phyloP scores from a whole-genome alignment of 2,329 filamentous ascomycete species.

The Diaporthe batatas region DNA sequence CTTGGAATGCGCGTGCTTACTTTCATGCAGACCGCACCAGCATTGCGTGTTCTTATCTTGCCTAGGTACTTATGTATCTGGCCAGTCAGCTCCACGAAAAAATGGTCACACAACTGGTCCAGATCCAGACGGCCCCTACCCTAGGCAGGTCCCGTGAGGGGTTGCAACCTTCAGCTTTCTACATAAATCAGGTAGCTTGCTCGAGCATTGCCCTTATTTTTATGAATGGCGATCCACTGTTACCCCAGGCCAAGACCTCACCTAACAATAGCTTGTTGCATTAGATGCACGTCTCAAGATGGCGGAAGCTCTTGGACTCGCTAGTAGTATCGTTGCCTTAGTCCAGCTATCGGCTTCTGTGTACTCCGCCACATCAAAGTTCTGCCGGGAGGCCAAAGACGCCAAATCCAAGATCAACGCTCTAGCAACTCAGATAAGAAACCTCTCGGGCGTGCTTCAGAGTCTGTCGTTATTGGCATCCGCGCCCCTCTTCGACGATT shows the following conservation, averaged over 20 bases:
- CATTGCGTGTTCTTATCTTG: too few relatives aligned
- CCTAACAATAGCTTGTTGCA: background rate
- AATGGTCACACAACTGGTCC: too few relatives aligned
- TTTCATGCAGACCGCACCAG: background rate
- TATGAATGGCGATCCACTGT: background rate
- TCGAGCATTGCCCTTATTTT: background rate
- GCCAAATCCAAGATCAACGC: background rate
- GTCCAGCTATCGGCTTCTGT: background rate
- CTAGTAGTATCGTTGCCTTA: background rate
- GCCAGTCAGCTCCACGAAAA: background rate
- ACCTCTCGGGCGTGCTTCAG: background rate
- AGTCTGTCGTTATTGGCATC: background rate
- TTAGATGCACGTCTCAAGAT: background rate
- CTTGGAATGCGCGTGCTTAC: background rate
- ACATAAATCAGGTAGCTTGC: background rate
- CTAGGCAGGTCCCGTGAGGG: background rate
- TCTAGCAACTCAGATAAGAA: background rate
- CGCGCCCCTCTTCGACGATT: background rate
- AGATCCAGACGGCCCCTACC: too few relatives aligned
- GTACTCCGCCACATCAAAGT: background rate
- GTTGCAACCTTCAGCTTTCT: background rate
- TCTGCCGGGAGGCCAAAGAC: background rate
- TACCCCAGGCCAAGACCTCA: background rate
- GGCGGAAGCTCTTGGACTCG: background rate
- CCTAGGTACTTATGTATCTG: background rate